Base-by-base conservation (phyloP, 2,329 filamentous ascomycete species). In the Geosmithia putterillii region DNA sequence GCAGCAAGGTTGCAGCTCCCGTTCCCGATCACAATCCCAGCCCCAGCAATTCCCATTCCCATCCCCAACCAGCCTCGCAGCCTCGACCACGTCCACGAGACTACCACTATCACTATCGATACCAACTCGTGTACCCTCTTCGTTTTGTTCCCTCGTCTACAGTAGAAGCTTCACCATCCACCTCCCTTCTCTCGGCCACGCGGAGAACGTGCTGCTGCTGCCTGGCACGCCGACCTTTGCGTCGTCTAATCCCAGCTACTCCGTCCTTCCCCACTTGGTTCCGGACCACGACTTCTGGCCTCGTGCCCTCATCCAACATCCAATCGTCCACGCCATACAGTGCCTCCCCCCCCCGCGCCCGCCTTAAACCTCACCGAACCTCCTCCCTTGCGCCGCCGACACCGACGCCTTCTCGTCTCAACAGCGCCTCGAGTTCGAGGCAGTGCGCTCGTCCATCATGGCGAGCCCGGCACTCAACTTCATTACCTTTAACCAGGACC, bases 401-500 rank as follows among this genome's bases (percentile, higher is more conserved):
- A 12, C 14, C 39, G 3, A 32, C 42, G 42, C 38, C 25, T 12
- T 21, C 18, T 42, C 8, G 32, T 42, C 19, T 44, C 25, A 3
- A 32, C 34, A 28, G 38, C 42, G 38, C 38, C 12, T 42, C 23
- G 37, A 38, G 35, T n/a, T 8, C 35, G 19, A 38, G 35, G 35
- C 35, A 20, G 14, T 19, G 15, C 8, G 20, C 22, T 34, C 40
- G 43, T 47, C 47, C 57, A 68, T 52, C 47, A 86, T 86, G 81
- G 67, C 80, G 50, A 73, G 59, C 50, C 81, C 83, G 61, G 69
- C 79, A 41, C 87, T 96, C 70, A 98, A 98, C 66, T 98, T 94
- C 67, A 87, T 98, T 56, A 95, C 90, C 37, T 98, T 96, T 67
- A 98, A 98, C 66, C 92, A 98, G 71, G 92, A 98, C 71, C 88